phyloP scores from a whole-genome alignment of 306 rosid genomes.

The Macrotyloma uniflorum region DNA sequence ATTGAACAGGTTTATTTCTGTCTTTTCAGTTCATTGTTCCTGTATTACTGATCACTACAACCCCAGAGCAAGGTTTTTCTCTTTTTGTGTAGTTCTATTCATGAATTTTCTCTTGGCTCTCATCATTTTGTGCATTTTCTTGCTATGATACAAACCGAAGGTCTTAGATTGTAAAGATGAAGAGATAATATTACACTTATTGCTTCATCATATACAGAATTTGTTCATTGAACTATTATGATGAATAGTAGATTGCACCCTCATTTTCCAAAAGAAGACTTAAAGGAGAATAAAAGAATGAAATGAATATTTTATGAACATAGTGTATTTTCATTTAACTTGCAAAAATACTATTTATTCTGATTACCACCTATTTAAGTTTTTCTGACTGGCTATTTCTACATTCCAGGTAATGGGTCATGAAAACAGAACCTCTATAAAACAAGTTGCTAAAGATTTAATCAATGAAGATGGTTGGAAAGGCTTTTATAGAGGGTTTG shows the following conservation, averaged over 20 bases:
- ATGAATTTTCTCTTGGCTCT: conserved; percentile 2
- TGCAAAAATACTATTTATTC: conserved; percentile 1
- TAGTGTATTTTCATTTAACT: conserved; percentile 9
- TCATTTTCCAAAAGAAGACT: neutral
- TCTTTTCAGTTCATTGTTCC: conserved; percentile 11
- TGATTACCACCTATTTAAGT: conserved; percentile 13
- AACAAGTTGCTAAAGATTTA: conserved; percentile 75
- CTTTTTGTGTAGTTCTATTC: neutral
- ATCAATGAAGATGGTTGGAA: conserved; percentile 88
- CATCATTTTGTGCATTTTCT: neutral
- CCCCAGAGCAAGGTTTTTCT: neutral
- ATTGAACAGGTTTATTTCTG: conserved; percentile 20
- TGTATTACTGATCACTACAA: neutral
- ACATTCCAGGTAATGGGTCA: conserved; percentile 73
- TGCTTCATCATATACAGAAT: neutral
- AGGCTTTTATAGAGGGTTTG: conserved; percentile 92
- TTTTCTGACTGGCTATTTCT: conserved; percentile 38
- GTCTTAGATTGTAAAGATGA: neutral
- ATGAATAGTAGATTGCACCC: conserved; percentile 12
- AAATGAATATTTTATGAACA: neutral
- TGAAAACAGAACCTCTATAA: conserved; percentile 64
- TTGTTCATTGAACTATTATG: neutral
- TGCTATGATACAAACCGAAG: neutral
- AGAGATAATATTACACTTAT: neutral
- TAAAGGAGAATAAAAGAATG: neutral